phyloP scores from a whole-genome alignment of 305 asterid species.

The Plantago lanceolata region DNA sequence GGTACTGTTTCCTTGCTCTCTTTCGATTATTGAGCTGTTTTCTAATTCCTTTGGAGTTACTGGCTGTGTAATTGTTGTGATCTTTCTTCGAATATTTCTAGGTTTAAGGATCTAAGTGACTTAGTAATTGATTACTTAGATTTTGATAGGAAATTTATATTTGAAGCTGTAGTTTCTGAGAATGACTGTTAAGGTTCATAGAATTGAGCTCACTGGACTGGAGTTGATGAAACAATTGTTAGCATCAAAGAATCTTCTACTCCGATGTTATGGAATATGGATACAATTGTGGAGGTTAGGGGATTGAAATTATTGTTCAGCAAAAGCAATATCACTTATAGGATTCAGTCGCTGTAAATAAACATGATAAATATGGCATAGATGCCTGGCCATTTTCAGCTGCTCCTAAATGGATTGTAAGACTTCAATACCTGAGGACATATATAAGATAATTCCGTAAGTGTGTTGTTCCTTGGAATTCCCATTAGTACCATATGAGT shows the following conservation, averaged over 20 bases:
- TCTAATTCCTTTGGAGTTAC: not conserved
- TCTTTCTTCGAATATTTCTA: not conserved
- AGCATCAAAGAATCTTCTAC: not conserved
- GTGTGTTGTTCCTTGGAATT: not conserved
- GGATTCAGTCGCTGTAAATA: not conserved
- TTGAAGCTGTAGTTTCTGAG: constrained; percentile 7
- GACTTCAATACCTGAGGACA: not conserved
- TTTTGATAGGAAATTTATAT: not conserved
- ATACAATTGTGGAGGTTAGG: not conserved
- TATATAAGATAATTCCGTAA: not conserved
- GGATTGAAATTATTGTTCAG: not conserved
- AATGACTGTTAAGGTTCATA: not conserved
- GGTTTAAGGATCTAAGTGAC: constrained; percentile 4
- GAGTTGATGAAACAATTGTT: not conserved
- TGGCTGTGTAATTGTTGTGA: constrained; percentile 8
- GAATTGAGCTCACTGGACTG: constrained; percentile 10
- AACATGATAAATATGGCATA: not conserved
- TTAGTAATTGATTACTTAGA: constrained; percentile 5
- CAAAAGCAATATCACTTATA: not conserved
- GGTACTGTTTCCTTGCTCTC: constrained; percentile 36
- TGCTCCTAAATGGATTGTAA: not conserved
- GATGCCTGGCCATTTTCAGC: not conserved
- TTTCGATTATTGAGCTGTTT: not conserved
- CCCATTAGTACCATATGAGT: not conserved
- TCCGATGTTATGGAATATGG: not conserved